Conservation (phyloP, 2,329 filamentous ascomycete species). For the Lachnellula willkommii region DNA sequence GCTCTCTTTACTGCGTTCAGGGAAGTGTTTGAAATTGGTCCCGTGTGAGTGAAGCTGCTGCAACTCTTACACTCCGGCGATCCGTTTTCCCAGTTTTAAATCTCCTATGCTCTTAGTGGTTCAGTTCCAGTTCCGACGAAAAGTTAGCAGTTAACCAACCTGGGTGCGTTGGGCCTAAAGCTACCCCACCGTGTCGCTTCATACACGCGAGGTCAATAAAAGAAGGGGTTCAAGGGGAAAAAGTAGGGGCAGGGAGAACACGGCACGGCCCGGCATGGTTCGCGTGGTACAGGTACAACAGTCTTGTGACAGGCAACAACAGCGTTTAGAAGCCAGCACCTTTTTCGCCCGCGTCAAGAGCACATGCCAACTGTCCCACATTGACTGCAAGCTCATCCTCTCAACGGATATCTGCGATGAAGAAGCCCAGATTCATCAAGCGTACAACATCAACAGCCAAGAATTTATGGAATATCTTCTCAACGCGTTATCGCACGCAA, state of each 20-base stretch:
- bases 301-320: too few relatives aligned
- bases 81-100: conserved; percentile 28
- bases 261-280: too few relatives aligned
- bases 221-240: too few relatives aligned
- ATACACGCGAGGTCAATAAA: too few relatives aligned
- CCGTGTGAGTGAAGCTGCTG: neutral
- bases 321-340: neutral
- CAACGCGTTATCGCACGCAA: neutral
- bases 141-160: too few relatives aligned
- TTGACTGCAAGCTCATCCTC: neutral
- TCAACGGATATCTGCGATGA: neutral
- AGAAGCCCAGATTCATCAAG: neutral
- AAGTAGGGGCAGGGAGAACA: too few relatives aligned
- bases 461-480: neutral
- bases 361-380: neutral
- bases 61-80: conserved; percentile 31
- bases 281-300: too few relatives aligned
- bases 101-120: too few relatives aligned
- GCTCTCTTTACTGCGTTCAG: neutral
- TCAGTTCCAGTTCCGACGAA: too few relatives aligned
- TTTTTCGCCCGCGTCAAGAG: neutral
- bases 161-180: too few relatives aligned
- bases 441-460: neutral
- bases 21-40: neutral
- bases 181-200: too few relatives aligned